phyloP scores from a whole-genome alignment of 345 rosid species.

The Lepidium didymum region DNA sequence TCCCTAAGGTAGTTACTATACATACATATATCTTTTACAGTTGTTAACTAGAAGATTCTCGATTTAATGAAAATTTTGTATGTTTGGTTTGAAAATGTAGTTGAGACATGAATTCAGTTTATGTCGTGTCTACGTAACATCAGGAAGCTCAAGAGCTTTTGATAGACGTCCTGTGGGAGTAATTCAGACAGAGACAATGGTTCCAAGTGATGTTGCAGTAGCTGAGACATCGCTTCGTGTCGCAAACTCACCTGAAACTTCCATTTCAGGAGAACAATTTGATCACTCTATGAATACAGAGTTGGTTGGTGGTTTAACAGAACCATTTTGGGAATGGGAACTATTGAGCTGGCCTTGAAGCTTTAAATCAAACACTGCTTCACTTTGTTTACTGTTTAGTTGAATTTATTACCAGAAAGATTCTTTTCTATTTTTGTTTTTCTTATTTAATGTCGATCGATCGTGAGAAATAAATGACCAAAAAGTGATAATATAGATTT shows the following conservation, averaged over 20 bases:
- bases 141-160: slow-evolving; percentile 73
- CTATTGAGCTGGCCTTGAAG: slow-evolving; percentile 40
- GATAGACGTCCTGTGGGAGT: slow-evolving; percentile 78
- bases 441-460: background rate
- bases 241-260: slow-evolving; percentile 43
- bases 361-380: background rate
- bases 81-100: slow-evolving; percentile 36
- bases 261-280: slow-evolving; percentile 33
- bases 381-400: background rate
- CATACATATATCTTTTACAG: background rate
- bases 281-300: slow-evolving; percentile 30
- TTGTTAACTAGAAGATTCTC: background rate
- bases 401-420: background rate
- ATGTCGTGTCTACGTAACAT: slow-evolving; percentile 72
- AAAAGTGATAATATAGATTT: background rate
- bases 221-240: slow-evolving; percentile 29
- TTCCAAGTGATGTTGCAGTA: slow-evolving; percentile 15
- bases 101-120: slow-evolving; percentile 74
- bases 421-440: background rate
- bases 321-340: slow-evolving; percentile 53
- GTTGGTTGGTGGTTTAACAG: slow-evolving; percentile 28
- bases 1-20: slow-evolving; percentile 37
- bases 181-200: slow-evolving; percentile 21
- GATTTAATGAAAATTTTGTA: background rate
- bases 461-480: slow-evolving; percentile 10